Evolutionary conservation across 176 grass and related monocot species (phyloP), one percentile per base, ranked within the genome.

Genomic region (Avena insularis): DNA sequence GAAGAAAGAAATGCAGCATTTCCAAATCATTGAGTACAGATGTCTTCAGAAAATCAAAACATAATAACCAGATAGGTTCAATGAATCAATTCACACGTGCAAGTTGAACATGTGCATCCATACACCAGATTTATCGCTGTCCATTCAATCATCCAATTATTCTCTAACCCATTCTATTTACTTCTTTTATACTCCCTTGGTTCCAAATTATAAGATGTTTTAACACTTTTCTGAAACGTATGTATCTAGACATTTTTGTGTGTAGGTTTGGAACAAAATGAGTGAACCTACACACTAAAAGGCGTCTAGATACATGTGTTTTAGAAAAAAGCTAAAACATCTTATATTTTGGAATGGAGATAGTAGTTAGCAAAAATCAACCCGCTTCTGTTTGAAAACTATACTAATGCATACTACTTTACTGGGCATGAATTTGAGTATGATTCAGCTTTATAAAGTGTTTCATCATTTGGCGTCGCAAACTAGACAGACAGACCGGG

Each of bases 21-120:
- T 54, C 47, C 6, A 82, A 40, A 83, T 57, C 57, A 83, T 43
- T 17, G 15, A 25, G 20, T 48, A 31, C 45, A 59, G 54, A 81
- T 17, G 14, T 45, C 9, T 60, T 84, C 35, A 47, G 17, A 65
- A 66, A 78, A 67, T 81, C 17, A 51, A 77, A 58, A n/a, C 19
- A 81, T 19, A 85, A 60, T 51, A 68, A 68, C 8, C 8, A 47
- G 12, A 77, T 56, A 66, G n/a, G 46, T 78, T 36, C 35, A 78
- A 35, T 35, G 33, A 35, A 35, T 35, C 33, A 35, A 47, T 65
- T 62, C 64, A 33, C 9, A 61, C 5, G 9, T 71, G n/a, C 54
- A 81, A 38, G 27, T 25, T 25, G 20, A 74, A 36, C 40, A 27
- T 5, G 13, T 57, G 49, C 14, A 45, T 55, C 4, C 13, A 12